These are phyloP conservation scores for Tarenaya hassleriana DNA, from an alignment of 345 rosid species.

Conservation along the genomic window DNA sequence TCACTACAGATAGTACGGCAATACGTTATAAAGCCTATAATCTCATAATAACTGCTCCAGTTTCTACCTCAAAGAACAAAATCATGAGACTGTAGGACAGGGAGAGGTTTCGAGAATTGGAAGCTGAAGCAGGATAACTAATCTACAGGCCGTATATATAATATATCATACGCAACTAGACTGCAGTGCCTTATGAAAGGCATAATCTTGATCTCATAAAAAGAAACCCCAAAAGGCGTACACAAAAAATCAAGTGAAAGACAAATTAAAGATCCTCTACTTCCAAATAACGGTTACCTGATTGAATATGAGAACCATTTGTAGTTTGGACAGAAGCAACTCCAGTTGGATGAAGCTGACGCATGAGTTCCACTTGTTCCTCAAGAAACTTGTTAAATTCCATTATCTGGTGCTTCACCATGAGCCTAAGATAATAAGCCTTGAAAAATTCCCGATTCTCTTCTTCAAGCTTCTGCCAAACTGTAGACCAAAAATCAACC, in stretches of 20 bases:
- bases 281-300: conserved; percentile 45
- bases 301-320: conserved; percentile 71
- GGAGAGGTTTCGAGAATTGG: no score
- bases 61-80: not conserved
- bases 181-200: no score
- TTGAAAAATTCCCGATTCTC: conserved; percentile 88
- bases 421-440: conserved; percentile 85
- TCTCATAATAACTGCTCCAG: not conserved
- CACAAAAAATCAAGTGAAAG: no score
- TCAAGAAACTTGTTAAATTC: conserved; percentile 95
- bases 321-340: conserved; percentile 49
- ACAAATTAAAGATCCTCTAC: not conserved
- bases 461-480: conserved; percentile 99
- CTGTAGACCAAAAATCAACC: conserved; percentile 34
- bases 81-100: no score
- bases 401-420: conserved; percentile 80
- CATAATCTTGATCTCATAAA: no score
- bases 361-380: conserved; percentile 81
- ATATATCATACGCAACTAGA: no score
- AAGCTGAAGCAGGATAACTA: no score
- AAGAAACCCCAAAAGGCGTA: no score
- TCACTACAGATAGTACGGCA: conserved; percentile 42
- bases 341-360: conserved; percentile 58
- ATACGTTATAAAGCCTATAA: no score
- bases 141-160: no score